These are phyloP conservation scores for Venturia nashicola DNA, from an alignment of 2,329 filamentous ascomycete genomes.

Conservation along the genomic window DNA sequence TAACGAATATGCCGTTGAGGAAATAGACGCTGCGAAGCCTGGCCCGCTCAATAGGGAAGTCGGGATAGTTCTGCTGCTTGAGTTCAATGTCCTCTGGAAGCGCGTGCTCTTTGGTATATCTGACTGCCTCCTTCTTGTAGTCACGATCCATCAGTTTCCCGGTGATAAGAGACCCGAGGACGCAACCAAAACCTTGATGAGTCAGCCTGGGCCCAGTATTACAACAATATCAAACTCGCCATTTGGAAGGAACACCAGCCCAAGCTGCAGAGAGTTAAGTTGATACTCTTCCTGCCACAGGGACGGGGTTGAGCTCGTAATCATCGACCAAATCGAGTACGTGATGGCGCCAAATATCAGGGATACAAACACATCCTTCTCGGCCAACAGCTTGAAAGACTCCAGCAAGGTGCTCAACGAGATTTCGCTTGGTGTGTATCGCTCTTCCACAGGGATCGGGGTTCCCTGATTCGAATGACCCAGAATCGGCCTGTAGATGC, in stretches of 20 bases:
- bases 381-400: slow-evolving; percentile 29
- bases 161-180: slow-evolving; percentile 28
- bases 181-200: slow-evolving; percentile 22
- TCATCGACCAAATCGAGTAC: slow-evolving; percentile 38
- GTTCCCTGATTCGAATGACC: not conserved
- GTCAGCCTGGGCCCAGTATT: not conserved
- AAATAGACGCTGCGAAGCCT: slow-evolving; percentile 27
- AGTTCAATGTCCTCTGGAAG: slow-evolving; percentile 19
- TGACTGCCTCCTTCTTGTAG: slow-evolving; percentile 22
- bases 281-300: slow-evolving; percentile 27
- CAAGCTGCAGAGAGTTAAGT: slow-evolving; percentile 28
- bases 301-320: slow-evolving; percentile 31
- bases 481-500: slow-evolving; percentile 29
- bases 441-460: not conserved
- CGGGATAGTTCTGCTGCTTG: slow-evolving; percentile 27
- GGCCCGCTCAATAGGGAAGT: slow-evolving; percentile 30
- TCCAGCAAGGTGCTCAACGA: slow-evolving; percentile 23
- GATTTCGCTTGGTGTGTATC: slow-evolving; percentile 15
- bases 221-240: slow-evolving; percentile 12
- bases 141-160: slow-evolving; percentile 32
- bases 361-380: slow-evolving; percentile 35
- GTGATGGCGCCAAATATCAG: slow-evolving; percentile 32
- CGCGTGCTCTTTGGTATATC: slow-evolving; percentile 20
- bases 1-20: slow-evolving; percentile 26
- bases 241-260: slow-evolving; percentile 30